phyloP scores from a whole-genome alignment of 345 rosid genomes.

The Pugionium dolabratum region DNA sequence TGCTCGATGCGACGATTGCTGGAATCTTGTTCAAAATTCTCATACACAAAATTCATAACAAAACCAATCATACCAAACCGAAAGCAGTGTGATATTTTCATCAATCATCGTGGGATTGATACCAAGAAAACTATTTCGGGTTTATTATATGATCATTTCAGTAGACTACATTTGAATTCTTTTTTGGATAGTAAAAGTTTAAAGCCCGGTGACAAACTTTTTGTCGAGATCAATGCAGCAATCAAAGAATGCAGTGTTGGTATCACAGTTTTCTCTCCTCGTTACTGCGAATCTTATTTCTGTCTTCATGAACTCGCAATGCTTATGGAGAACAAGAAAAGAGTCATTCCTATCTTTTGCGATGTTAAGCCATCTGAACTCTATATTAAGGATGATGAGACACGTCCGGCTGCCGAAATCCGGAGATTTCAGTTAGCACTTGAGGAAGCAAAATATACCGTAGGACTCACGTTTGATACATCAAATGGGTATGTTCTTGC shows the following conservation, averaged over 20 bases:
- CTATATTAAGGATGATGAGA: slow-evolving; percentile 44
- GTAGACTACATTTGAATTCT: slow-evolving; percentile 44
- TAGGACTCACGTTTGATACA: slow-evolving; percentile 82
- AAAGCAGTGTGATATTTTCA: slow-evolving; percentile 65
- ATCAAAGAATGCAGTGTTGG: slow-evolving; percentile 59
- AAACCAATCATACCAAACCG: slow-evolving; percentile 15
- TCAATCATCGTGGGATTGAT: slow-evolving; percentile 79
- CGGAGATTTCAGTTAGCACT: slow-evolving; percentile 55
- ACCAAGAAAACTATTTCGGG: slow-evolving; percentile 78
- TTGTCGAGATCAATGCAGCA: slow-evolving; percentile 55
- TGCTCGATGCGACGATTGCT: slow-evolving; percentile 56
- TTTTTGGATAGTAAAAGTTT: slow-evolving; percentile 80
- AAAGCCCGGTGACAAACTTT: slow-evolving; percentile 76
- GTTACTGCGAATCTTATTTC: slow-evolving; percentile 69
- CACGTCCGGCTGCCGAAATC: slow-evolving; percentile 42
- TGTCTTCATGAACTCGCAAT: slow-evolving; percentile 81
- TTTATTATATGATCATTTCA: slow-evolving; percentile 55
- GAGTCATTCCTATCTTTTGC: slow-evolving; percentile 74
- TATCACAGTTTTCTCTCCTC: slow-evolving; percentile 75
- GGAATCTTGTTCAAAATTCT: slow-evolving; percentile 35
- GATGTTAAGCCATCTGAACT: slow-evolving; percentile 85
- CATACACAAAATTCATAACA: slow-evolving; percentile 27
- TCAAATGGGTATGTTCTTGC: slow-evolving; percentile 52
- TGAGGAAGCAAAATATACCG: slow-evolving; percentile 70
- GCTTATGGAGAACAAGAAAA: slow-evolving; percentile 65